These are phyloP conservation scores for Elsinoe ampelina DNA, from an alignment of 2,329 filamentous ascomycete genomes.

Conservation along the genomic window DNA sequence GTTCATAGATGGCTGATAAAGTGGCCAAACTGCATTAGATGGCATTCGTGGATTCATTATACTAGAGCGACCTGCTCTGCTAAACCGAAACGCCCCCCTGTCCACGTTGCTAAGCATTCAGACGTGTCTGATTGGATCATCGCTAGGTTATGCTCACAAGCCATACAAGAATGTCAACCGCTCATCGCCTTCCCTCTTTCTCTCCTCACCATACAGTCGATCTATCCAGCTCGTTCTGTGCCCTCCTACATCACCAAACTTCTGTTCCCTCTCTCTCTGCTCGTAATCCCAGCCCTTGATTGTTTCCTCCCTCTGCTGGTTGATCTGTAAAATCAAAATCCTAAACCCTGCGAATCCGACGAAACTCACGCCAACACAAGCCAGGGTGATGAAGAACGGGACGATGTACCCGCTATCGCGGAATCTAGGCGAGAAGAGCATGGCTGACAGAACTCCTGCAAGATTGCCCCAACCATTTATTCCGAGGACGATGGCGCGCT, in stretches of 20 bases:
- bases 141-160: conserved; percentile 19
- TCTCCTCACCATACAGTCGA: conserved; percentile 28
- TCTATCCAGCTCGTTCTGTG: conserved; percentile 19
- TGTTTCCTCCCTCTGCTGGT: conserved; percentile 26
- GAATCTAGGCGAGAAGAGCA: conserved; percentile 37
- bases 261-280: conserved; percentile 32
- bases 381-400: conserved; percentile 36
- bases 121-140: background rate
- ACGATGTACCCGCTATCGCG: conserved; percentile 32
- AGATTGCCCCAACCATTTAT: conserved; percentile 48
- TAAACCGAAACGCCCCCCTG: background rate
- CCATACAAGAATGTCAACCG: conserved; percentile 40
- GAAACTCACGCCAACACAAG: conserved; percentile 31
- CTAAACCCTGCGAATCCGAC: conserved; percentile 34
- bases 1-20: background rate
- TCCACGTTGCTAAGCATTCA: background rate
- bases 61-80: background rate
- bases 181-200: conserved; percentile 34
- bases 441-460: conserved; percentile 36
- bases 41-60: background rate
- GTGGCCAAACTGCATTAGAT: background rate
- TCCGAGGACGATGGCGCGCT: conserved; percentile 43
- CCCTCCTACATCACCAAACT: conserved; percentile 22
- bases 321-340: conserved; percentile 30
- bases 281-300: conserved; percentile 28